Conservation (phyloP, 2,329 filamentous ascomycete species). For the Epichloe amarillans region DNA sequence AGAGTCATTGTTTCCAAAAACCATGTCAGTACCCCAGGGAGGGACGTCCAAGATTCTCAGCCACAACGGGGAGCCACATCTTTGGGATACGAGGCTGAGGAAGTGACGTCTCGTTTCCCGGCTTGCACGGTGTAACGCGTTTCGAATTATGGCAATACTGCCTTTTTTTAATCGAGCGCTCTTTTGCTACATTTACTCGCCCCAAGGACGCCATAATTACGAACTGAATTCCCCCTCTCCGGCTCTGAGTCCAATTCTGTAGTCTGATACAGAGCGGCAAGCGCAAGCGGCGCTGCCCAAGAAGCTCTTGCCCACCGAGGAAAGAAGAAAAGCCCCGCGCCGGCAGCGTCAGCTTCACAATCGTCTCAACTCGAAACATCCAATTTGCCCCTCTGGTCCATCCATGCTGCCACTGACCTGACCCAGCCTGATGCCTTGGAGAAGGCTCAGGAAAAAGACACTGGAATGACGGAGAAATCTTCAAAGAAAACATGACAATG, state of each 20-base stretch:
- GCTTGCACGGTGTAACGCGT: too few species aligned
- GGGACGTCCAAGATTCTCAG: background rate
- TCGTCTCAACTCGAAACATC: background rate
- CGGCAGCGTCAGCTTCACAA: background rate
- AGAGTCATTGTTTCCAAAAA: too few species aligned
- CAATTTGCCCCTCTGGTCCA: constrained; percentile 8
- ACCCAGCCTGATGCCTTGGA: constrained; percentile 24
- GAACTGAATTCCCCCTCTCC: background rate
- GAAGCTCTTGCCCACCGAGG: background rate
- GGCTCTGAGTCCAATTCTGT: background rate
- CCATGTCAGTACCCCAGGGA: too few species aligned
- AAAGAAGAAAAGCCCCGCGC: background rate
- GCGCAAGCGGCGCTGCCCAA: constrained; percentile 4
- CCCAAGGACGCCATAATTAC: background rate
- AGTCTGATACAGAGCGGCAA: constrained; percentile 4
- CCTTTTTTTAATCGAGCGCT: background rate
- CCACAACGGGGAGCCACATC: background rate
- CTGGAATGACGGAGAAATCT: constrained; percentile 7
- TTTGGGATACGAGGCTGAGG: background rate
- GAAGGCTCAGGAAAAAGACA: constrained; percentile 18
- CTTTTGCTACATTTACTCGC: background rate
- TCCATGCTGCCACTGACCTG: constrained; percentile 22
- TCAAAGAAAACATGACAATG: constrained; percentile 26
- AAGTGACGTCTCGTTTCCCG: background rate
- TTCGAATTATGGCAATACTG: background rate